Base-by-base conservation (phyloP, 495 filamentous ascomycete genomes). In the Delitschia confertaspora region DNA sequence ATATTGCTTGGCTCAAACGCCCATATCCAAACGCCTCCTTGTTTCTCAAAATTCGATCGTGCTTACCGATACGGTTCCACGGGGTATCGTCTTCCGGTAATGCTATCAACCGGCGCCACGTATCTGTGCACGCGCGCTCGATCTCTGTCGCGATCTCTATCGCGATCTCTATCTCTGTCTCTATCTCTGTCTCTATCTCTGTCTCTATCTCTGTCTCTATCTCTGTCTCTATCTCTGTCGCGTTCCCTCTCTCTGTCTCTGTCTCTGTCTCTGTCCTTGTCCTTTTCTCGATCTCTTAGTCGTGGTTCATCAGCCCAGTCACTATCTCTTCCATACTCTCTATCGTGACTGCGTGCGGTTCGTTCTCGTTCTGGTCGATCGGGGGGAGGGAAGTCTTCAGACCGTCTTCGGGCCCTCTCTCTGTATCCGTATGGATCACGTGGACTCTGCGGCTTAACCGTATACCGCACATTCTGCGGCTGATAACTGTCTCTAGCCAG, bases 51-150 rank as follows among this genome's bases (percentile, higher is more conserved):
- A n/a, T n/a, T n/a, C n/a, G n/a, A n/a, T n/a, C n/a, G n/a, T n/a
- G n/a, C 5, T 4, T 10, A 53, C 32, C 40, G 32, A 44, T 45
- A 54, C 21, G 45, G 39, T 11, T 49, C 45, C 8, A 48, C 51
- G 3, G 45, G 45, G 36, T 54, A 49, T 13, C 45, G 22, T 25
- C 53, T 23, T 13, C 45, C 44, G 6, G 38, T 33, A 19, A 49
- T 45, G 27, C 53, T 49, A 34, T 40, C 48, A 27, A 42, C 45
- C 25, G 49, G 44, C 45, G 22, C 39, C 21, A 56, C 53, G 45
- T 58, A 53, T 21, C 58, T 29, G 33, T 49, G 49, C 9, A 10
- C 30, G 6, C 44, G 36, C 10, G 31, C 25, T 21, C 38, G 21
- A 19, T 34, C 35, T 26, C 44, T 43, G 10, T 21, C n/a, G 10